phyloP scores from a whole-genome alignment of 805 yeast species.

The Metschnikowia orientalis region DNA sequence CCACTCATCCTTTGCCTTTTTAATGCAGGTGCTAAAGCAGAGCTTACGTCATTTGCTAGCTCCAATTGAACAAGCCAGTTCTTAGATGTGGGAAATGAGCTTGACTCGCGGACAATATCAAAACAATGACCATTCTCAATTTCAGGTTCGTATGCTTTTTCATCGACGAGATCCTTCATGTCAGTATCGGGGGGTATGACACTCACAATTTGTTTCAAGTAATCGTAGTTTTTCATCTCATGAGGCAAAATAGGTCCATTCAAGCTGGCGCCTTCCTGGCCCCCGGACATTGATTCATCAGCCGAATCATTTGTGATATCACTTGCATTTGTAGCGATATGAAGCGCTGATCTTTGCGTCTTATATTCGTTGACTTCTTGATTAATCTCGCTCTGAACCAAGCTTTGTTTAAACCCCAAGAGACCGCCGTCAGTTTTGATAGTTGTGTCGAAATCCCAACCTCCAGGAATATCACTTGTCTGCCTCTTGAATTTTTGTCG shows the following conservation, averaged over 20 bases:
- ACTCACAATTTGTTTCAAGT: constrained; percentile 32
- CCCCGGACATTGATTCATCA: constrained; percentile 13
- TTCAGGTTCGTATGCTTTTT: constrained; percentile 71
- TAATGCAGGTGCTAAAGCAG: constrained; percentile 34
- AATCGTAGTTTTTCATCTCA: constrained; percentile 24
- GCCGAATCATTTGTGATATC: constrained; percentile 32
- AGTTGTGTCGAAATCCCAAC: constrained; percentile 25
- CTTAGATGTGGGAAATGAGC: constrained; percentile 46
- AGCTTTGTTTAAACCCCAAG: constrained; percentile 25
- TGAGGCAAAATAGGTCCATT: constrained; percentile 13
- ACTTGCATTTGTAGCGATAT: constrained; percentile 25
- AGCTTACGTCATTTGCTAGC: constrained; percentile 43
- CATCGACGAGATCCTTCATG: constrained; percentile 44
- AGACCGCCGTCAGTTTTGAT: constrained; percentile 17
- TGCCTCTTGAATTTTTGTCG: constrained; percentile 29
- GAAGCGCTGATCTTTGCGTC: constrained; percentile 21
- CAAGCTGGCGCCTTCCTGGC: constrained; percentile 13
- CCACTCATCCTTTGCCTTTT: constrained; percentile 8
- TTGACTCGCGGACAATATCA: constrained; percentile 35
- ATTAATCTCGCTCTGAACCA: constrained; percentile 30
- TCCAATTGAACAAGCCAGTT: constrained; percentile 66
- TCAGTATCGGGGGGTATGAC: constrained; percentile 27
- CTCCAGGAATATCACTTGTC: constrained; percentile 35
- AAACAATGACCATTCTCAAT: constrained; percentile 34
- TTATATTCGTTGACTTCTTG: constrained; percentile 22